Base-by-base conservation (phyloP, 305 asterid genomes). In the Andrographis paniculata region DNA sequence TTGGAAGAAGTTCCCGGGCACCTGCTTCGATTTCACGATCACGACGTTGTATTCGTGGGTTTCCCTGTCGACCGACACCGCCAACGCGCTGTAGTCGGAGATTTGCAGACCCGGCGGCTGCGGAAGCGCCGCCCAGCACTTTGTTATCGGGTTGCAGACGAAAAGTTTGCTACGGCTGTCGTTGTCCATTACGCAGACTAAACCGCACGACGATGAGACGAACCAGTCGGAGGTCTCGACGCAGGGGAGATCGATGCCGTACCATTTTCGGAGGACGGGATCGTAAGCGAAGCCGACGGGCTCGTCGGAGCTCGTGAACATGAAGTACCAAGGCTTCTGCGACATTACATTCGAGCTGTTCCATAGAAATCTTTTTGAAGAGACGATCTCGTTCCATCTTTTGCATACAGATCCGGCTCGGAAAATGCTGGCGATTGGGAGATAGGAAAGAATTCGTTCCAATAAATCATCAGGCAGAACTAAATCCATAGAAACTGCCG, bases 281-380 rank as follows among this genome's bases (percentile, higher is more conserved):
- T 91, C 96, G 6, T 73, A 86, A 1, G 92, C 89, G 54, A 71
- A 79, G 37, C 99, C 99, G 46, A 56, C 61, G 0, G 96, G 95
- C 40, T 83, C 94, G 19, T 86, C 87, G 0, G 92, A 76, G 78
- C 89, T 70, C 6, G 96, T 91, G 68, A 91, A 91, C 96, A 91
- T 91, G 63, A 86, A 91, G 70, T 91, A 91, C 96, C 95, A 86
- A 3, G 96, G 96, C 60, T 80, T 86, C 17, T 77, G 86, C 1
- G 79, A 46, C 16, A 52, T 55, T 39, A 55, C 49, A 5, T 61
- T 76, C 36, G 92, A 66, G 58, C 61, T 66, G 38, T 79, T 76
- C 86, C 88, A 67, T 0, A 75, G 61, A 44, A 91, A 91, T 55
- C 87, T 70, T 50, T 72, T 72, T 2, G 96, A 91, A 14, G 68